Evolutionary conservation across 2,329 filamentous ascomycete genomes (phyloP), one percentile per base, ranked within the genome.

Genomic region (Neofusicoccum sp.): DNA sequence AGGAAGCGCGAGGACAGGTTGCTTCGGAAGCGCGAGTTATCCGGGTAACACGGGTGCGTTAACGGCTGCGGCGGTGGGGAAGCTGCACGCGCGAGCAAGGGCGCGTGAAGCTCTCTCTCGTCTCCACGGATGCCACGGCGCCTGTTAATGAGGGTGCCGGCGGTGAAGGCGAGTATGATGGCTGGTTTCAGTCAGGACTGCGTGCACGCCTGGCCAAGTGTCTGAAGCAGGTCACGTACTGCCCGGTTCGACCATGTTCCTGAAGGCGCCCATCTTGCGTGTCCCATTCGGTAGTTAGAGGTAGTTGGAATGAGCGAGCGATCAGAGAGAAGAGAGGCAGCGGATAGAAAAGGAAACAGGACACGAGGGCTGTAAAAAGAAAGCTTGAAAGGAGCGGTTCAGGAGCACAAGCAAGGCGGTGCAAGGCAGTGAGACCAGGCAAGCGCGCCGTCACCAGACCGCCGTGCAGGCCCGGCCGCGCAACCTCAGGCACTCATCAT

Each of bases 1-100:
- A 73, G 63, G 38, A 65, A 63, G 24, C 59, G 59, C 9, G 63
- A 65, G 3, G 24, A 33, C 7, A 62, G 28, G 51, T 65, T 65
- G 31, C 31, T 30, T 4, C 60, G 62, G 34, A 63, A 63, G 4
- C n/a, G 31, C 14, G 62, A 26, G 49, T 57, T 63, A n/a, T 63
- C 58, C 20, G 61, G 61, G 11, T 45, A 43, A 14, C 3, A 7
- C 34, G 41, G 57, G 47, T 3, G 20, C 20, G 20, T 20, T 2
- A 2, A 20, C 20, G 20, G 20, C 20, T 20, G 20, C 20, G 20
- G 30, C 56, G 41, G n/a, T 45, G 33, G 41, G 9, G 54, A 40
- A 4, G 36, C 12, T 31, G 20, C 33, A 47, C 45, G 33, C 20
- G 26, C n/a, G 14, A 58, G 48, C 28, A 47, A 63, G 30, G 45